Base-by-base conservation (phyloP, 2,329 filamentous ascomycete genomes). In the Biscogniauxia marginata region DNA sequence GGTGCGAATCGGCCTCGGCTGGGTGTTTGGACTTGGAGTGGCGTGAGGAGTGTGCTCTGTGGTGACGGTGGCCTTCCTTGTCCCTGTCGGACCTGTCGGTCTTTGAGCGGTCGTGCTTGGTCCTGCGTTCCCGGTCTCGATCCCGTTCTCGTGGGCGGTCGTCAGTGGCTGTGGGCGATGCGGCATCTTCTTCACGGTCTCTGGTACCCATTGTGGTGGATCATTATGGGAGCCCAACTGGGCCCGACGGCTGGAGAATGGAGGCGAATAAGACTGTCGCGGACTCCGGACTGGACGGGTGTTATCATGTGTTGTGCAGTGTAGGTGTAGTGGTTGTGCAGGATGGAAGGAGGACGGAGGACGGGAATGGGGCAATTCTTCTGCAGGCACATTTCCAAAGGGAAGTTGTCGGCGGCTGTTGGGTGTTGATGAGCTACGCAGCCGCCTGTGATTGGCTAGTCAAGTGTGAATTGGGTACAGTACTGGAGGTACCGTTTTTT, bases 351-450 rank as follows among this genome's bases (percentile, higher is more conserved):
- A 49, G 7, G 30, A 39, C 6, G 30, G 30, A 39, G 30, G 44
- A 53, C 24, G 49, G 58, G 52, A 56, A 55, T 46, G 47, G 48
- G 39, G 23, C 53, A 25, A 49, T 50, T 54, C 50, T 21, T 21
- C 16, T 45, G 63, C 56, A 62, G 54, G 46, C 50, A 49, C 56
- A 39, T 3, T 39, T 39, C 46, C 44, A 44, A 53, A 52, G 44
- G 47, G 51, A 55, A 58, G 60, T 54, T 53, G 61, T 62, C 49
- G 64, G 67, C 66, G 66, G 67, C 55, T 66, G 63, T 62, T 65
- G 60, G 64, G 63, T 56, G 55, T 63, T 58, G 57, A 60, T 50
- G 61, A 63, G 66, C 68, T 69, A 70, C 69, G 67, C 67, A 68
- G 62, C 65, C 52, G 56, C 51, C 54, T 64, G 46, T 67, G 66